Percentiles rank a stretch among this genome's conserved stretches.
Conservation (phyloP, 768 basidiomycete genomes). For the Russula dissimulans region DNA sequence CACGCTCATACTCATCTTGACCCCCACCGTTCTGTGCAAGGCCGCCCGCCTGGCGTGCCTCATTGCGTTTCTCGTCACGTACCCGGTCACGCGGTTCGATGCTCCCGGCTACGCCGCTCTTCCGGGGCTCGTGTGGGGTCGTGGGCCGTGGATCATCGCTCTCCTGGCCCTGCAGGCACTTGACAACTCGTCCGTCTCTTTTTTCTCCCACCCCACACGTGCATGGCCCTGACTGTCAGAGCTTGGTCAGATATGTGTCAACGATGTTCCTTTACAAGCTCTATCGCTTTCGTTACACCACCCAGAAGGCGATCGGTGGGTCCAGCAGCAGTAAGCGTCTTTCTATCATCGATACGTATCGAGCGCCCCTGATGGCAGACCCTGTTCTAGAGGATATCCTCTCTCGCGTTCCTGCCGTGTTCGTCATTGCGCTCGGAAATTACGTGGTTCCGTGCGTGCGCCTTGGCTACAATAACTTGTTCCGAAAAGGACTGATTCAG, state of each 20-base stretch:
- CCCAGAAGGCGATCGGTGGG: slow-evolving; percentile 5
- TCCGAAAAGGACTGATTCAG: not conserved
- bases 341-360: not conserved
- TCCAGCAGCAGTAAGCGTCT: slow-evolving; percentile 4
- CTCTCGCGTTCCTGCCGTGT: slow-evolving; percentile 15
- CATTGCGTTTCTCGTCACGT: slow-evolving; percentile 11
- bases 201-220: not conserved
- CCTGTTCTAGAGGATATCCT: slow-evolving; percentile 7
- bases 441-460: slow-evolving; percentile 16
- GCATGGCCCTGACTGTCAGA: not conserved
- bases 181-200: slow-evolving; percentile 12
- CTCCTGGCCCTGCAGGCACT: slow-evolving; percentile 14
- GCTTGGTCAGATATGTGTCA: slow-evolving; percentile 11
- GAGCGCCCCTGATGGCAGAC: not conserved
- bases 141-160: slow-evolving; percentile 11
- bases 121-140: slow-evolving; percentile 13
- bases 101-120: slow-evolving; percentile 3
- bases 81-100: slow-evolving; percentile 4
- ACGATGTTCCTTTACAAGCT: slow-evolving; percentile 17
- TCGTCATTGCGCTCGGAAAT: slow-evolving; percentile 17
- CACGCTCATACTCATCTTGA: slow-evolving; percentile 6
- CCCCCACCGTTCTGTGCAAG: slow-evolving; percentile 6
- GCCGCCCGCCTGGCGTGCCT: slow-evolving; percentile 10
- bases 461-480: not conserved
- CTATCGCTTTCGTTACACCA: slow-evolving; percentile 8